phyloP scores from a whole-genome alignment of 202 grass and related monocot species.

The Sporobolus alterniflorus region DNA sequence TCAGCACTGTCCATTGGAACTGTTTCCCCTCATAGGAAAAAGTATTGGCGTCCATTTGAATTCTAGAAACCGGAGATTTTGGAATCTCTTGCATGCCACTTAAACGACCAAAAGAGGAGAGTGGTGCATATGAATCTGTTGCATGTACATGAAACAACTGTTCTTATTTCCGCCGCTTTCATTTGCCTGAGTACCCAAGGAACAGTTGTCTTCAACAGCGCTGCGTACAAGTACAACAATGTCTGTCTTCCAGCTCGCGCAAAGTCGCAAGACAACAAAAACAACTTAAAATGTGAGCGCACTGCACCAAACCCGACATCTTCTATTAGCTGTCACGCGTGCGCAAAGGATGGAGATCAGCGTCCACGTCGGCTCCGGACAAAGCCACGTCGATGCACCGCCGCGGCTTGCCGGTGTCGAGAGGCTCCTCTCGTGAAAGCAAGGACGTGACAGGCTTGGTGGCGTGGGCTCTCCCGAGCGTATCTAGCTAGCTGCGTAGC shows the following conservation, averaged over 20 bases:
- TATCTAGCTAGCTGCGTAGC: background rate
- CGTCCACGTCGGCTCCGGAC: conserved; percentile 32
- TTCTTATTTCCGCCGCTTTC: background rate
- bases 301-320: background rate
- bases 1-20: background rate
- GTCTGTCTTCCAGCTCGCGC: conserved; percentile 1
- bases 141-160: background rate
- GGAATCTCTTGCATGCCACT: conserved; percentile 27
- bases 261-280: conserved; percentile 8
- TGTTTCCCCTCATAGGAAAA: background rate
- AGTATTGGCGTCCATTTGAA: conserved; percentile 31
- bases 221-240: background rate
- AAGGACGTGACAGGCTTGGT: background rate
- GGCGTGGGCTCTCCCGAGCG: background rate
- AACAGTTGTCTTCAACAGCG: background rate
- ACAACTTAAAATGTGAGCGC: conserved; percentile 18
- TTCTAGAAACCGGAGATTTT: conserved; percentile 47
- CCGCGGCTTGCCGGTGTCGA: background rate
- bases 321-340: conserved; percentile 32
- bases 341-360: conserved; percentile 26
- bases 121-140: conserved; percentile 1
- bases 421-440: background rate
- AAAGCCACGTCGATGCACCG: conserved; percentile 12
- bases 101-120: background rate
- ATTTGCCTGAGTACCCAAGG: background rate